Conservation (phyloP, 140 eudicot genomes). For the Anethum foeniculum region DNA sequence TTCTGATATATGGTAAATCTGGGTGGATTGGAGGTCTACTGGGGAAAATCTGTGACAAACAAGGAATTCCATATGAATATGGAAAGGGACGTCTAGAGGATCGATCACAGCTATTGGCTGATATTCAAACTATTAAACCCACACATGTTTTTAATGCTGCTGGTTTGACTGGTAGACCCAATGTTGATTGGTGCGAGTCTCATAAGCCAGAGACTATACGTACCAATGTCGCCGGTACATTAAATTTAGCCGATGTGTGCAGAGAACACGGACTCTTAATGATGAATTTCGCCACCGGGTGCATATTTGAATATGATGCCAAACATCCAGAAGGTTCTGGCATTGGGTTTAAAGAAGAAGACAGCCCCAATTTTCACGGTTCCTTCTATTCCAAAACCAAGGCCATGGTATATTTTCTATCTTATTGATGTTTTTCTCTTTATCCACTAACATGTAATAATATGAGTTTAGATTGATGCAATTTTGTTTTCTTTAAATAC, state of each 20-base stretch:
- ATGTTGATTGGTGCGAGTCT: background rate
- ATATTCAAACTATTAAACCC: background rate
- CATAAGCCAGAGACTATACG: background rate
- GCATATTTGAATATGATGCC: background rate
- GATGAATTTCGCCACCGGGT: background rate
- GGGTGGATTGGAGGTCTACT: background rate
- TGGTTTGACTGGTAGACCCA: background rate
- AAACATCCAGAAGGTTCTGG: constrained; percentile 4
- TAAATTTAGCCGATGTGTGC: background rate
- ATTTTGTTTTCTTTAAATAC: background rate
- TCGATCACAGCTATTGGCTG: background rate
- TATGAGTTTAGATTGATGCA: background rate
- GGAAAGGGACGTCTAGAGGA: background rate
- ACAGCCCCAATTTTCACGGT: background rate
- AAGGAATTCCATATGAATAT: background rate
- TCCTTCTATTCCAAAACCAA: background rate
- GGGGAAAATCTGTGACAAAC: background rate
- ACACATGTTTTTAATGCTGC: background rate
- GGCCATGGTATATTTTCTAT: background rate
- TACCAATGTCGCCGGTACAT: background rate
- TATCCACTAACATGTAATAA: background rate
- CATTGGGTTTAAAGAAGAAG: constrained; percentile 1
- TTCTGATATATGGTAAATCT: background rate
- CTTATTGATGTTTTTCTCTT: background rate
- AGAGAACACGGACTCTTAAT: background rate